Evolutionary conservation across 805 yeast species (phyloP).

Genomic region (Nakazawaea siamensis): DNA sequence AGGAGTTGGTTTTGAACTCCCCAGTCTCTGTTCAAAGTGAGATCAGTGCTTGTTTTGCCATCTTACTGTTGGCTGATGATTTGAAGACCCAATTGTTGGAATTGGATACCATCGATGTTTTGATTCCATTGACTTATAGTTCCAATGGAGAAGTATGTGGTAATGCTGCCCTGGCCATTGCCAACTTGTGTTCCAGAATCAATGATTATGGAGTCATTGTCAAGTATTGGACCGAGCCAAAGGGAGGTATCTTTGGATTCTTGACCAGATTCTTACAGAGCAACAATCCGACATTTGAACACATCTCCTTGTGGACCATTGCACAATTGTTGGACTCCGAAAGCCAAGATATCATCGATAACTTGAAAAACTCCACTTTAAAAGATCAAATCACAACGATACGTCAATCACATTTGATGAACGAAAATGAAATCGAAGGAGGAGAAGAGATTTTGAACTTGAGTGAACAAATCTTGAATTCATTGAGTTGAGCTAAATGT

Average conservation of each 20-base stretch:
- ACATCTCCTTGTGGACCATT: conserved; percentile 95
- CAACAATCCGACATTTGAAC: conserved; percentile 91
- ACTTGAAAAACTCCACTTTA: conserved; percentile 13
- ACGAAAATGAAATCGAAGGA: conserved; percentile 17
- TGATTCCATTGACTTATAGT: conserved; percentile 85
- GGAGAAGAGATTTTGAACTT: conserved; percentile 27
- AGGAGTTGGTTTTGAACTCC: conserved; percentile 72
- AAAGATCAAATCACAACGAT: conserved; percentile 25
- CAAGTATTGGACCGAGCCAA: conserved; percentile 69
- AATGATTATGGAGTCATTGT: conserved; percentile 74
- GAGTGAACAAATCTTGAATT: conserved; percentile 26
- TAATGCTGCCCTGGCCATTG: conserved; percentile 96
- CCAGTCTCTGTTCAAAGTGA: conserved; percentile 95
- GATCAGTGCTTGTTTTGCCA: conserved; percentile 95
- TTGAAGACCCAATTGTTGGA: conserved; percentile 78
- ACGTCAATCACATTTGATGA: conserved; percentile 20
- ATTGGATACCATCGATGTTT: conserved; percentile 76
- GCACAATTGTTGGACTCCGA: conserved; percentile 87
- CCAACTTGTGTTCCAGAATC: conserved; percentile 88
- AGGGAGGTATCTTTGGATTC: conserved; percentile 82
- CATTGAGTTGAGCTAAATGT: conserved; percentile 2
- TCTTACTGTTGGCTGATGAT: conserved; percentile 92
- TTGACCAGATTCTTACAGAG: conserved; percentile 71
- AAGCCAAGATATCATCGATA: conserved; percentile 47
- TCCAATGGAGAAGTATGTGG: conserved; percentile 94